Evolutionary conservation across 805 yeast genomes (phyloP), one percentile per base, ranked within the genome.

Genomic region (Metschnikowia sp.): DNA sequence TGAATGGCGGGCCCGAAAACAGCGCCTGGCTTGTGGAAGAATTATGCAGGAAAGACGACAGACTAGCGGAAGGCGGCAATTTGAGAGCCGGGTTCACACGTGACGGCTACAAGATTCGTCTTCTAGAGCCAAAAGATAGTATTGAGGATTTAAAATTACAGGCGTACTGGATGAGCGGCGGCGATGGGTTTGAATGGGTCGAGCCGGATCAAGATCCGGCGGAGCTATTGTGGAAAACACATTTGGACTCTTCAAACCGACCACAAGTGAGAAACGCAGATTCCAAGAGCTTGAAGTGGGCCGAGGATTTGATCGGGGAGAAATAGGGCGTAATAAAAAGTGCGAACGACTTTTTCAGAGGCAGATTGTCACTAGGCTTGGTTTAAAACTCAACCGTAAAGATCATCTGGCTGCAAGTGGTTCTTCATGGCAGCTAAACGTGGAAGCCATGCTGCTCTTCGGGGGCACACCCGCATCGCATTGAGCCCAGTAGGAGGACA

Each of bases 81-180:
- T 56, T 67, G 40, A 54, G 57, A 36, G 67, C 75, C 8, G 76
- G 76, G 4, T 54, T 53, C 50, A 65, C 63, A 18, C 56, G 70
- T 44, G 68, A 65, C 15, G 77, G 76, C 2, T 52, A 70, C 26
- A 70, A 66, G 50, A 62, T 72, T 43, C 60, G 77, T 43, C 61
- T 70, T 37, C 56, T 73, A 41, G 69, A 68, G 39, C 63, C 68
- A 11, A 70, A 64, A 40, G 79, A 75, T 45, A 56, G 51, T 40
- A 80, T 82, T 46, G 84, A 80, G 50, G 95, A 88, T 50, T 61
- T 79, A 40, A 74, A 81, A 70, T 57, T 88, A 55, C 86, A 87
- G 59, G 95, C 89, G 56, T 88, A 87, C 66, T 88, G 96, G 96
- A 81, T 87, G 60, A 76, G 85, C 36, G 87, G 88, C 8, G 60